Percentiles rank a stretch among this genome's conserved stretches.
These are phyloP conservation scores for Lolium perenne DNA, from an alignment of 176 grass and related monocot genomes.

Conservation along the genomic window DNA sequence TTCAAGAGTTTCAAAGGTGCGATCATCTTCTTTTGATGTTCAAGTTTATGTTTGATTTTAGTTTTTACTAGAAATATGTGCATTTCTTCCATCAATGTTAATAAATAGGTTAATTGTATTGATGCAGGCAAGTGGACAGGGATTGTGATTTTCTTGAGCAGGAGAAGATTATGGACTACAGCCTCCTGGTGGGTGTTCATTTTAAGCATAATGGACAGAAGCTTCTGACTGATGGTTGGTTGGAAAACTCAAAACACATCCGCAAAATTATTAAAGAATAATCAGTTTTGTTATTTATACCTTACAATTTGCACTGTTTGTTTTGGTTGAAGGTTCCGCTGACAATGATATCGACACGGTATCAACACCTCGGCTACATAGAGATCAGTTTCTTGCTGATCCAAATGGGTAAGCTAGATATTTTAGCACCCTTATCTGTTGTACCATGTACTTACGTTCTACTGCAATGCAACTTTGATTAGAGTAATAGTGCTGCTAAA, in stretches of 20 bases:
- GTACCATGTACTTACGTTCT: neutral
- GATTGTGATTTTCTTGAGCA: conserved; percentile 98
- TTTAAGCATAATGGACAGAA: conserved; percentile 64
- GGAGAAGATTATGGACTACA: conserved; percentile 99
- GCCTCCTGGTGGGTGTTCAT: conserved; percentile 91
- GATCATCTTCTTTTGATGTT: conserved; percentile 24
- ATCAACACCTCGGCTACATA: conserved; percentile 50
- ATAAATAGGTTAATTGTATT: conserved; percentile 39
- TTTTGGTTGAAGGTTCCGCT: conserved; percentile 54
- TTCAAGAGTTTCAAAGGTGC: conserved; percentile 95
- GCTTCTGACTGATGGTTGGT: conserved; percentile 68
- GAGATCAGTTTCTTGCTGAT: conserved; percentile 59
- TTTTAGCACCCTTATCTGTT: conserved; percentile 22
- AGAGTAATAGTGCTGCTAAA: conserved; percentile 19
- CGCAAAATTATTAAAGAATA: neutral
- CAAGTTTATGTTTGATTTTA: conserved; percentile 16
- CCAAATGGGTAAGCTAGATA: conserved; percentile 65
- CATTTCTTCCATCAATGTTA: neutral
- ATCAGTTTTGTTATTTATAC: conserved; percentile 34
- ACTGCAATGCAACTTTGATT: conserved; percentile 15
- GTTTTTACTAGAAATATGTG: neutral
- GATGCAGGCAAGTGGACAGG: conserved; percentile 89
- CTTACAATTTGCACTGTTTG: conserved; percentile 46
- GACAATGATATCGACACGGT: conserved; percentile 44
- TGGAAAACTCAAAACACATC: conserved; percentile 35